A percentile compares a stretch with the other conserved stretches of the same genome.
phyloP scores from a whole-genome alignment of 768 basidiomycete genomes.

The Mrakia blollopis region DNA sequence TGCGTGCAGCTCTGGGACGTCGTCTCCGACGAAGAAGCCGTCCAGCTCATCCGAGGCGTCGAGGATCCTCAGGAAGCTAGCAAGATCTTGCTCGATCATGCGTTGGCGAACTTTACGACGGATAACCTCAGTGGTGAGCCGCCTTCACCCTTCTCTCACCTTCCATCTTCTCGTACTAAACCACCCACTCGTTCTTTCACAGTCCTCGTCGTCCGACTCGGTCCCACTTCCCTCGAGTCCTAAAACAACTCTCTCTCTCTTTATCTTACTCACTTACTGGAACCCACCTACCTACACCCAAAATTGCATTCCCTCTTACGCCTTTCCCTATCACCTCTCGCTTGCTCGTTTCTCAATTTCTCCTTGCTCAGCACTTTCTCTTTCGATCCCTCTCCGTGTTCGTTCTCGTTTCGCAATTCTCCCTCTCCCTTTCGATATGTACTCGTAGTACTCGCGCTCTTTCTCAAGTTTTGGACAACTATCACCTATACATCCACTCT shows the following conservation, averaged over 20 bases:
- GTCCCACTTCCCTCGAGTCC: neutral
- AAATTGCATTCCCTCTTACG: too few relatives aligned
- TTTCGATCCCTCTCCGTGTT: too few relatives aligned
- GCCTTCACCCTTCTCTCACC: neutral
- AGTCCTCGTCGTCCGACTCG: neutral
- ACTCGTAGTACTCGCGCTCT: too few relatives aligned
- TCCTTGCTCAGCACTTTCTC: too few relatives aligned
- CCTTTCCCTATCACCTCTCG: too few relatives aligned
- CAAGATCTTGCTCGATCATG: constrained; percentile 68
- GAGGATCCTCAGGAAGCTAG: constrained; percentile 80
- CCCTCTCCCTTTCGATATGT: too few relatives aligned
- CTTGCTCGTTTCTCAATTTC: too few relatives aligned
- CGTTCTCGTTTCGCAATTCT: too few relatives aligned
- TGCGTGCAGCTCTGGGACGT: constrained; percentile 89
- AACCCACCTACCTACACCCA: too few relatives aligned
- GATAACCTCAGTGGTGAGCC: constrained; percentile 75
- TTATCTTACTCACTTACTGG: neutral
- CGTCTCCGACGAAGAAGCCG: constrained; percentile 79
- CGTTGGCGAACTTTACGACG: constrained; percentile 78
- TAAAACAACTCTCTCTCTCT: neutral
- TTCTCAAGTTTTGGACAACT: too few relatives aligned
- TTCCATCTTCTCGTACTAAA: neutral
- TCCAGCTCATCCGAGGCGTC: constrained; percentile 65
- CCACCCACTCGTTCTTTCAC: neutral
- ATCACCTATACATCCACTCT: too few relatives aligned